Conservation (phyloP, 2,329 filamentous ascomycete genomes). For the Pseudogymnoascus verrucosus region DNA sequence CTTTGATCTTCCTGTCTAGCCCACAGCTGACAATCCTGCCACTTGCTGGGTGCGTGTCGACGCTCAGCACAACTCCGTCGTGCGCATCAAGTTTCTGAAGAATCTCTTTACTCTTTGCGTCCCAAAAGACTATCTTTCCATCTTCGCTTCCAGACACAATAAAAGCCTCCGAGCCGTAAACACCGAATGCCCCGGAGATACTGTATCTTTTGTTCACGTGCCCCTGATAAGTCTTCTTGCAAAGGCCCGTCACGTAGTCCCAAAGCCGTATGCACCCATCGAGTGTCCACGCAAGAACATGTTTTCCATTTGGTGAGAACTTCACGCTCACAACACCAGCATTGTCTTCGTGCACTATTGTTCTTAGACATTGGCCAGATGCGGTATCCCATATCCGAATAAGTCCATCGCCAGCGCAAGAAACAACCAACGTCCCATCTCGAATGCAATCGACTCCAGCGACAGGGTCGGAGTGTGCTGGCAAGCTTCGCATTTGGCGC, state of each 20-base stretch:
- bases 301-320: conserved; percentile 91
- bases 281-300: conserved; percentile 82
- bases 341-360: conserved; percentile 93
- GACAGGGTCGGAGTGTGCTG: conserved; percentile 92
- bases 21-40: conserved; percentile 52
- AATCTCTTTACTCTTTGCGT: conserved; percentile 76
- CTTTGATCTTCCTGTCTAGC: conserved; percentile 50
- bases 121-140: conserved; percentile 79
- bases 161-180: conserved; percentile 51
- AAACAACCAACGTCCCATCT: conserved; percentile 87
- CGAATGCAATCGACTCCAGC: conserved; percentile 86
- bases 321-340: conserved; percentile 80
- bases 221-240: conserved; percentile 95
- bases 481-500: conserved; percentile 78
- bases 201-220: conserved; percentile 80
- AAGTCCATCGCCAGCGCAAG: conserved; percentile 83
- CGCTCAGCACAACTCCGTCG: conserved; percentile 56
- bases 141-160: conserved; percentile 82
- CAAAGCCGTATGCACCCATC: conserved; percentile 86
- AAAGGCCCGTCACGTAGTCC: conserved; percentile 87
- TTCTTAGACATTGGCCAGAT: conserved; percentile 90
- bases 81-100: conserved; percentile 57
- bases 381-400: conserved; percentile 94
- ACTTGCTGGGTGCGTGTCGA: conserved; percentile 50
- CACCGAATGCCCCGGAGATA: conserved; percentile 75